Evolutionary conservation across 306 rosid species (phyloP).

Genomic region (Dalbergia oliveri): DNA sequence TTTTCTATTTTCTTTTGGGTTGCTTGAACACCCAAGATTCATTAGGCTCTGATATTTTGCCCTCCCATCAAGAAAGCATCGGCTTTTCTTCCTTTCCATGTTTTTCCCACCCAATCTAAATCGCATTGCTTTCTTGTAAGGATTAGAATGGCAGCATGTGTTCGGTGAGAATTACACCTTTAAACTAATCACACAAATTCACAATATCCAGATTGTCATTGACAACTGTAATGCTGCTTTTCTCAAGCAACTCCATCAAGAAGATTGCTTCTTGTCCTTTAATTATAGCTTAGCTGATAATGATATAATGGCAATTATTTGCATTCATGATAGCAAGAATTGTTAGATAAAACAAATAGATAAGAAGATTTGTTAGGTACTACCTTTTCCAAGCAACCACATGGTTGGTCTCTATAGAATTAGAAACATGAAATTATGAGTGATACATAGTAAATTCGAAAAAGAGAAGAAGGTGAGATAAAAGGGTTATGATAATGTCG

Average conservation of each 20-base stretch:
- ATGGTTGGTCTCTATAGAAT: neutral
- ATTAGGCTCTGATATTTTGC: constrained; percentile 2
- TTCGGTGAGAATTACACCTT: constrained; percentile 42
- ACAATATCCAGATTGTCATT: constrained; percentile 1
- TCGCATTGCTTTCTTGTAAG: constrained; percentile 29
- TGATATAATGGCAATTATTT: neutral
- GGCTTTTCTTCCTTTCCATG: neutral
- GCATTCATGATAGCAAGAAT: constrained; percentile 12
- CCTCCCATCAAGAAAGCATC: neutral
- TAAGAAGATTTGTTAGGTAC: constrained; percentile 4
- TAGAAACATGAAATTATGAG: constrained; percentile 6
- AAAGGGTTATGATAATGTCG: neutral
- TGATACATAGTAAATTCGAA: neutral
- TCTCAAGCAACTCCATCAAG: constrained; percentile 3
- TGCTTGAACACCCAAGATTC: constrained; percentile 8
- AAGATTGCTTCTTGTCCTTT: constrained; percentile 33
- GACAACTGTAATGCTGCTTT: constrained; percentile 28
- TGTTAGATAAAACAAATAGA: neutral
- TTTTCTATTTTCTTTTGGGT: neutral
- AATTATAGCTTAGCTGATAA: constrained; percentile 1
- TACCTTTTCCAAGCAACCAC: constrained; percentile 23
- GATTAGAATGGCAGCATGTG: constrained; percentile 40
- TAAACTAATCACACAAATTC: neutral
- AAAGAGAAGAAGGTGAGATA: neutral
- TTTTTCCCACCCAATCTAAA: neutral